Evolutionary conservation across 164 flowering plant genomes (phyloP).

Genomic region (Stephania japonica): DNA sequence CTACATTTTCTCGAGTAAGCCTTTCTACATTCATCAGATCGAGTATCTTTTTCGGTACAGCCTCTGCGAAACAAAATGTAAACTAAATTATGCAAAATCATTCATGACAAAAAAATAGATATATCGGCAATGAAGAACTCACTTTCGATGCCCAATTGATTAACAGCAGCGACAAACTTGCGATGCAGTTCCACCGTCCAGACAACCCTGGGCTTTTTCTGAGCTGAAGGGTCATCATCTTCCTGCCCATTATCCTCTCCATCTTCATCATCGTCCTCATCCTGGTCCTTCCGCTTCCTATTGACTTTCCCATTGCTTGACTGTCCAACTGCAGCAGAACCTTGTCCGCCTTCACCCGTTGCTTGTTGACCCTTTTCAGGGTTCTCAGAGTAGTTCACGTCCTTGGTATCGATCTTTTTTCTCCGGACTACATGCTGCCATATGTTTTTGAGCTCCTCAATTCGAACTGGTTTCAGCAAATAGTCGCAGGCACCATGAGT

Average conservation of each 20-base stretch:
- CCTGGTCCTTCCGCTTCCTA: conserved; percentile 62
- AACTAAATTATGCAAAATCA: background rate
- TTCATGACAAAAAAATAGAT: background rate
- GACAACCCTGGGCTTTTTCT: conserved; percentile 84
- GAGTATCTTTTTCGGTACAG: conserved; percentile 90
- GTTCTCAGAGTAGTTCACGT: conserved; percentile 23
- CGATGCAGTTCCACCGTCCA: conserved; percentile 87
- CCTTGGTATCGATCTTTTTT: conserved; percentile 45
- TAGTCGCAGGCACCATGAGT: conserved; percentile 90
- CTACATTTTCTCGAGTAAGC: conserved; percentile 91
- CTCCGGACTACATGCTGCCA: conserved; percentile 94
- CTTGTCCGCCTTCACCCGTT: conserved; percentile 31
- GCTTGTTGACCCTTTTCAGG: conserved; percentile 25
- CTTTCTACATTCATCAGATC: conserved; percentile 88
- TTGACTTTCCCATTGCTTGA: conserved; percentile 38
- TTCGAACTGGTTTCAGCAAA: conserved; percentile 76
- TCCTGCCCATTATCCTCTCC: conserved; percentile 44
- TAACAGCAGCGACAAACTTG: conserved; percentile 78
- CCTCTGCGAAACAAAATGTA: conserved; percentile 49
- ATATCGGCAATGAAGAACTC: conserved; percentile 23
- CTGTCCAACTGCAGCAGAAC: conserved; percentile 13
- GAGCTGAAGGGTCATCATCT: conserved; percentile 58
- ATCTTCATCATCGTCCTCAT: conserved; percentile 63
- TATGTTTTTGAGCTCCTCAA: conserved; percentile 82
- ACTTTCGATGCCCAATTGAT: conserved; percentile 84